phyloP scores from a whole-genome alignment of 768 basidiomycete species.

The Agaricus sinodeliciosus region DNA sequence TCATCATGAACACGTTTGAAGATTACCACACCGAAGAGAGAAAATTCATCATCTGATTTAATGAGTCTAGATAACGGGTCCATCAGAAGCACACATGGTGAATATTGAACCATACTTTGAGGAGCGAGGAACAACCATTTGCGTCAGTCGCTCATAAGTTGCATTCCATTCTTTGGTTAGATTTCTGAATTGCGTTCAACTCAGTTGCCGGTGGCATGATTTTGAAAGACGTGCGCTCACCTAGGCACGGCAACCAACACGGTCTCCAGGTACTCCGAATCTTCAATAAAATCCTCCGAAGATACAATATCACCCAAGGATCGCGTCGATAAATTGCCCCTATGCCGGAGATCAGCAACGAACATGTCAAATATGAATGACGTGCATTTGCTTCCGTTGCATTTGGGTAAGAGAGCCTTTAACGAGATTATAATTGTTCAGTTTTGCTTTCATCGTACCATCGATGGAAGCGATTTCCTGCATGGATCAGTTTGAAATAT shows the following conservation, averaged over 20 bases:
- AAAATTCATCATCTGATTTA: conserved; percentile 83
- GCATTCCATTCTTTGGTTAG: conserved; percentile 81
- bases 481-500: conserved; percentile 7
- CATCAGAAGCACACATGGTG: conserved; percentile 7
- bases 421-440: conserved; percentile 87
- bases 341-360: conserved; percentile 9
- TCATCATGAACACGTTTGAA: conserved; percentile 91
- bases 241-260: conserved; percentile 90
- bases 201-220: conserved; percentile 13
- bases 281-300: conserved; percentile 72
- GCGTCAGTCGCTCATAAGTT: conserved; percentile 81
- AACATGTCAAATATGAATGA: neutral
- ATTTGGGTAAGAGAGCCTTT: conserved; percentile 90
- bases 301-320: conserved; percentile 82
- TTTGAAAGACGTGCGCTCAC: conserved; percentile 36
- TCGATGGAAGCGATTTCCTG: conserved; percentile 96
- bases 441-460: conserved; percentile 86
- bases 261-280: conserved; percentile 93
- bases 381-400: conserved; percentile 89
- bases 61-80: conserved; percentile 44
- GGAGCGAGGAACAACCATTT: conserved; percentile 92
- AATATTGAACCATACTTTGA: conserved; percentile 51
- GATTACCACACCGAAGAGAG: conserved; percentile 76
- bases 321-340: conserved; percentile 87
- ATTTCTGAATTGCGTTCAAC: conserved; percentile 42